Evolutionary conservation across 2,329 filamentous ascomycete genomes (phyloP), one percentile per base, ranked within the genome.

Genomic region (Cadophora malorum): DNA sequence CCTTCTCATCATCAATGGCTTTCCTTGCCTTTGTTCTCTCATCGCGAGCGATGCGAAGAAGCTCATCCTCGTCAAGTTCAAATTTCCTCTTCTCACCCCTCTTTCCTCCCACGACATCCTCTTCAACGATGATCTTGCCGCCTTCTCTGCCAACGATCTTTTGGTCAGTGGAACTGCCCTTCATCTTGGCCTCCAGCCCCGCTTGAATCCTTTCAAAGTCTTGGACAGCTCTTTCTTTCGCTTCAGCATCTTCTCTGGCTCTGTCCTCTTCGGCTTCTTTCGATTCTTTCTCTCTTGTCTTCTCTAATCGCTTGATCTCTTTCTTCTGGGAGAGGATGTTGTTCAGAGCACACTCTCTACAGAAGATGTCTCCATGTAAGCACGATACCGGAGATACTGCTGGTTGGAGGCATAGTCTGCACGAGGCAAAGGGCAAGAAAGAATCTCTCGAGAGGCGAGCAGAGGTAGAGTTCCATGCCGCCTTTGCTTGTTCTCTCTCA

Each of bases 271-370:
- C 83, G 7, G 84, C 82, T 31, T 94, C 91, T 65, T 86, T 84
- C 69, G 85, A 83, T 33, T 88, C 86, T 35, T 85, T 82, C 71
- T 90, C 88, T 23, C 86, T 83, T 25, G 86, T 84, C 73, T 88
- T 91, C 69, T 93, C 92, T 2, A 92, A 77, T 0, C 96, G 88
- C 78, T 94, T 96, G 71, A 97, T 94, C 77, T 98, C 96, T 81
- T 94, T 92, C 74, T 93, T 90, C 80, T 99, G 95, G 0, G 93
- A 87, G 0, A 98, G 84, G n/a, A 99, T 89, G 75, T 98, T 97
- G 73, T 84, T 90, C 64, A 98, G 87, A 9, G 94, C 94, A 81
- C 95, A 99, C 82, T 98, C 96, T 74, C 93, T 90, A 79, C 95
- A 99, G 82, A 98, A 98, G 16, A 99, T 84, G 79, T 98, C 94